These are phyloP conservation scores for Suhomyces kilbournensis DNA, from an alignment of 805 yeast genomes.

Conservation along the genomic window DNA sequence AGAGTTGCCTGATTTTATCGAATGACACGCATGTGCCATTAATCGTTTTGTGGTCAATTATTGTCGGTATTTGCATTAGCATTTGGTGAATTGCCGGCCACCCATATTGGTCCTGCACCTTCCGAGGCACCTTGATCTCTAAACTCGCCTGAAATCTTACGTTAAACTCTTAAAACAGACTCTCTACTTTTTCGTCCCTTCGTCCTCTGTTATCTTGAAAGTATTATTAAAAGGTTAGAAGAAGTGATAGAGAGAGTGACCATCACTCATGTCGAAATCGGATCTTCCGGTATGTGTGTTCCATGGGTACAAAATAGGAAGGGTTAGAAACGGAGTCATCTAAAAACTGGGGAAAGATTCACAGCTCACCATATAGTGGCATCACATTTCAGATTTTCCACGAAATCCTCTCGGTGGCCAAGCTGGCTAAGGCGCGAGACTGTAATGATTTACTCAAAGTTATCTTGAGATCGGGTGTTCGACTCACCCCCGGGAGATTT, in stretches of 20 bases:
- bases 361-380: not conserved
- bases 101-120: not conserved
- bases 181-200: not conserved
- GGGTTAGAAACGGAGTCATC: not conserved
- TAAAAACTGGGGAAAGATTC: not conserved
- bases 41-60: not conserved
- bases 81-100: not conserved
- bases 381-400: not conserved
- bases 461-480: constrained; percentile 50
- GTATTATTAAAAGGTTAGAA: no score
- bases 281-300: not conserved
- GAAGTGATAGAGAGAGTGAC: no score
- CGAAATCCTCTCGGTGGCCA: constrained; percentile 41
- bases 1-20: not conserved
- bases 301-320: not conserved
- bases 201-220: not conserved
- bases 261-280: not conserved
- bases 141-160: no score
- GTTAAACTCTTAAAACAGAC: not conserved
- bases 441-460: constrained; percentile 35
- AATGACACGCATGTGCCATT: not conserved
- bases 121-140: not conserved
- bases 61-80: not conserved
- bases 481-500: constrained; percentile 48
- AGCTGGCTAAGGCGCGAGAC: constrained; percentile 52